Evolutionary conservation across 352 stramenopile species (phyloP), one percentile per base, ranked within the genome.

Genomic region (Phytophthora sp.): DNA sequence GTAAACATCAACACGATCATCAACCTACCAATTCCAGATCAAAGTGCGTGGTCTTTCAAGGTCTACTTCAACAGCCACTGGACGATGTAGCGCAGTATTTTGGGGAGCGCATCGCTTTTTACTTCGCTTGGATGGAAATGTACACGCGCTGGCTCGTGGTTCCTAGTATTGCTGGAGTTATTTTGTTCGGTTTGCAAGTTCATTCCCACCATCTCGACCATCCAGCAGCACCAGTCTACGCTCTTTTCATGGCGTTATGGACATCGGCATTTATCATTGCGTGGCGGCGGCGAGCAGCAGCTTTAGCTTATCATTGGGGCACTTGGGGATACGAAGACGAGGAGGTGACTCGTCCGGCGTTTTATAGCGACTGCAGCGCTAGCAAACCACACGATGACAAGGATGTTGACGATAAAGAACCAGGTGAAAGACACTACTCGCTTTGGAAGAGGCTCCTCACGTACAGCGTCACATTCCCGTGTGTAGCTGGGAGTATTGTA

Each of bases 121-220:
- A 98, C 71, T 98, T 98, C 72, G 93, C 91, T 29, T 98, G 90
- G 83, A 81, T 96, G 66, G 87, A 95, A 56, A 82, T 96, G 67
- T 98, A 97, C 78, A 98, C 93, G 18, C 82, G 77, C 16, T 96
- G 91, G 87, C 84, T 98, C 5, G 45, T 97, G 11, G 73, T 92
- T 8, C 90, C 92, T 2, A 91, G 82, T 45, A 47, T 91, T 27
- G 80, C 84, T 5, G 92, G 92, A 0, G 65, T 90, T 13, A 38
- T 84, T 3, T 63, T 98, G 9, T 98, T 95, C 53, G 52, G 54
- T 0, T 42, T 89, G 11, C 87, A 93, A 61, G 77, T 93, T n/a
- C 67, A 65, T 3, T 77, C 63, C 6, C 75, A 84, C 26, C 79
- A 76, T 30, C 77, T 96, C 7, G 88, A 96, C 45, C 89, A 96